Conservation (phyloP, 129 eudicot genomes). For the Centrapalus pauciflorus region DNA sequence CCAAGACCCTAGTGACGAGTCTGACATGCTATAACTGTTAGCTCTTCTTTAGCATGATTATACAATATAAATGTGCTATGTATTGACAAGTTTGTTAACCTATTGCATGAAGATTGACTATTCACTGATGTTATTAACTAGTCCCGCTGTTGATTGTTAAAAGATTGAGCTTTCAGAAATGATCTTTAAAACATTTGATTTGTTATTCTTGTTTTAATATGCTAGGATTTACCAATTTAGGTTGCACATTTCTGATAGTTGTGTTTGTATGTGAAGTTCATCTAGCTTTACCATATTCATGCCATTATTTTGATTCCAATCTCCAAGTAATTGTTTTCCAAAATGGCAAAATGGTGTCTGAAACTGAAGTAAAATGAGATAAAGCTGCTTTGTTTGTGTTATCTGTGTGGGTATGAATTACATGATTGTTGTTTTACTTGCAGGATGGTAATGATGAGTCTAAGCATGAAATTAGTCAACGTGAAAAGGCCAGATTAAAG, state of each 20-base stretch:
- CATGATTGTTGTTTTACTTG: not conserved
- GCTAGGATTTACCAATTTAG: not conserved
- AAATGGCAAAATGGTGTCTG: not conserved
- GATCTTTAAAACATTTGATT: not conserved
- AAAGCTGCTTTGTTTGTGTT: not conserved
- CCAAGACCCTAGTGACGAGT: not conserved
- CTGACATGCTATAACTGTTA: not conserved
- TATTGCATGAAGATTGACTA: not conserved
- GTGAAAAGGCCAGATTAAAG: slow-evolving; percentile 71
- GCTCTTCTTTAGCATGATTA: not conserved
- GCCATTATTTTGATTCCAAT: not conserved
- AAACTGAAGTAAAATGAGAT: not conserved
- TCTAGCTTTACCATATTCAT: not conserved
- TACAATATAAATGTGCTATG: not conserved
- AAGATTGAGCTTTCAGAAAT: not conserved
- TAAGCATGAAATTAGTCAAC: slow-evolving; percentile 56
- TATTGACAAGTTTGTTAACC: not conserved
- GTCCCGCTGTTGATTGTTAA: not conserved
- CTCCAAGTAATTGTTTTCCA: not conserved
- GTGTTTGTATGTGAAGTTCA: not conserved
- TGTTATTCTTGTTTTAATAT: not conserved
- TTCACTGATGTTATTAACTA: not conserved
- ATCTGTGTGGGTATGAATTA: not conserved
- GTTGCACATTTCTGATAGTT: not conserved
- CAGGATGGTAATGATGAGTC: slow-evolving; percentile 55